phyloP scores from a whole-genome alignment of 306 rosid genomes.

The Ziziphus jujuba region DNA sequence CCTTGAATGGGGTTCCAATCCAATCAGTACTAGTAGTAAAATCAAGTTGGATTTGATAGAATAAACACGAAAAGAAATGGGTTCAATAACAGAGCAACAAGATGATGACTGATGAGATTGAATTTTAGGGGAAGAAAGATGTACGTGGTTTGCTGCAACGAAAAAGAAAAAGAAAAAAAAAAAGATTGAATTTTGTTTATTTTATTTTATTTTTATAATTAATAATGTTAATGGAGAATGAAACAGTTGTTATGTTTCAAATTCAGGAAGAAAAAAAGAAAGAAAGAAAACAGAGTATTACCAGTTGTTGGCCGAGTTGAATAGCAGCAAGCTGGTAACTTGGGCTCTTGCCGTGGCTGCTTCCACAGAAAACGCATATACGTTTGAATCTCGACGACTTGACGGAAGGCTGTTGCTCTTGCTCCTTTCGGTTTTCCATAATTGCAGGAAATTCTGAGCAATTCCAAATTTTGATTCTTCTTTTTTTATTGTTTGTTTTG shows the following conservation, averaged over 20 bases:
- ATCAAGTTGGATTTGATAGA: background rate
- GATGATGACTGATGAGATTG: too few relatives aligned
- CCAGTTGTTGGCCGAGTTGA: conserved; percentile 83
- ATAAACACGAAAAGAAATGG: background rate
- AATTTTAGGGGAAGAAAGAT: background rate
- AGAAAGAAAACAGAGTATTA: conserved; percentile 20
- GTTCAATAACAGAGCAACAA: background rate
- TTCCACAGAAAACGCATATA: conserved; percentile 90
- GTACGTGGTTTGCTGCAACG: too few relatives aligned
- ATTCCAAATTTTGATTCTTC: too few relatives aligned
- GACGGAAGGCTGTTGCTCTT: conserved; percentile 23
- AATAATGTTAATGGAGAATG: too few relatives aligned
- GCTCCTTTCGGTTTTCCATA: conserved; percentile 61
- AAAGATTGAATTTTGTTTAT: too few relatives aligned
- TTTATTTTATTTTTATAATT: too few relatives aligned
- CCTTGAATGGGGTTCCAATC: background rate
- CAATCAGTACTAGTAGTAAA: background rate
- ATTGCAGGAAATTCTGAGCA: background rate
- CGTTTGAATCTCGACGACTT: conserved; percentile 64
- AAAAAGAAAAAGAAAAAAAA: background rate
- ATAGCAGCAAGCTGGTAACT: conserved; percentile 75
- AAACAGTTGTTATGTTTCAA: background rate
- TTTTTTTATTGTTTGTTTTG: background rate
- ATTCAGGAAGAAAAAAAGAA: background rate
- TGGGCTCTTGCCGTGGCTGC: conserved; percentile 84